These are phyloP conservation scores for Eurotiales sp. DNA, from an alignment of 2,329 filamentous ascomycete genomes.

Conservation along the genomic window DNA sequence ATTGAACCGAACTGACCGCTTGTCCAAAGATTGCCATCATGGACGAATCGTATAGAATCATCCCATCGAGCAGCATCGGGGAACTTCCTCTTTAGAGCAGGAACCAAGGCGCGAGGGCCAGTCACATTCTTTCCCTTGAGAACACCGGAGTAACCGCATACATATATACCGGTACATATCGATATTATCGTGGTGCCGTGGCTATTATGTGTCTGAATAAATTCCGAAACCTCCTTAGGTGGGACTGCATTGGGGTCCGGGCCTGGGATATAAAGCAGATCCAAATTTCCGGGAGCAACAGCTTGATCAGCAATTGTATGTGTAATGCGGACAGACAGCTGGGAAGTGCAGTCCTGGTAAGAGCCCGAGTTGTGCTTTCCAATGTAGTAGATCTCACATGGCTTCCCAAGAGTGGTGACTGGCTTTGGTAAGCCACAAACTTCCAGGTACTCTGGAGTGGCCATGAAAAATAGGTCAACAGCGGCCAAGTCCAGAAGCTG, in stretches of 20 bases:
- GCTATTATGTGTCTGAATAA: slow-evolving; percentile 30
- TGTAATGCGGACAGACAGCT: slow-evolving; percentile 26
- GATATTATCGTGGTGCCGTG: slow-evolving; percentile 23
- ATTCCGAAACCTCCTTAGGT: slow-evolving; percentile 25
- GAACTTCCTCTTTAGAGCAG: slow-evolving; percentile 21
- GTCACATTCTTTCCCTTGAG: slow-evolving; percentile 19
- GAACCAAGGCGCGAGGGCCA: slow-evolving; percentile 22
- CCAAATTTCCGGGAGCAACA: slow-evolving; percentile 34
- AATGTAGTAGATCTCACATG: slow-evolving; percentile 30
- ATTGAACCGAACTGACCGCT: slow-evolving; percentile 17
- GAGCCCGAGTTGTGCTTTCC: slow-evolving; percentile 3
- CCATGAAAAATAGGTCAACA: slow-evolving; percentile 39
- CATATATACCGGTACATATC: slow-evolving; percentile 24
- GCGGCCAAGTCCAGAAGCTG: slow-evolving; percentile 39
- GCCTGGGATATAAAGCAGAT: slow-evolving; percentile 37
- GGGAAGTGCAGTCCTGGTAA: slow-evolving; percentile 23
- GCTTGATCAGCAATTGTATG: slow-evolving; percentile 22
- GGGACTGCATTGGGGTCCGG: slow-evolving; percentile 30
- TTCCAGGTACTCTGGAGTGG: slow-evolving; percentile 22
- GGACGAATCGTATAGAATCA: slow-evolving; percentile 17
- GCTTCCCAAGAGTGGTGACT: slow-evolving; percentile 23
- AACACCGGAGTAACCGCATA: slow-evolving; percentile 25
- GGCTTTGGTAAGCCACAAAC: slow-evolving; percentile 29
- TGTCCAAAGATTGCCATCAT: slow-evolving; percentile 26
- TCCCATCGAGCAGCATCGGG: slow-evolving; percentile 24